Conservation (phyloP, 495 filamentous ascomycete species). For the Pyronema domesticum region DNA sequence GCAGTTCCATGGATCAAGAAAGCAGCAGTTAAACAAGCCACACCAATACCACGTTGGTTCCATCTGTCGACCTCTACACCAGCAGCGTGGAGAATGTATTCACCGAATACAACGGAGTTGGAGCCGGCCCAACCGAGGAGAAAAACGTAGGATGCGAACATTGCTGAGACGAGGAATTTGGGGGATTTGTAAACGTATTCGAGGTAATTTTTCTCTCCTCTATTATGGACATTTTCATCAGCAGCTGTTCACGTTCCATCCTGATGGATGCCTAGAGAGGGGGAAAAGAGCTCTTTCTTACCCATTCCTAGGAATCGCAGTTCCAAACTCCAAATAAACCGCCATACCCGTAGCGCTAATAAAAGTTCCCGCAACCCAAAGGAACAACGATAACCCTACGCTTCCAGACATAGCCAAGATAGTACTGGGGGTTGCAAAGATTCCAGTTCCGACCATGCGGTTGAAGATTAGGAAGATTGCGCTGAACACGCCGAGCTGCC, state of each 20-base stretch:
- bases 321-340: slow-evolving; percentile 25
- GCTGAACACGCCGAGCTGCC: slow-evolving; percentile 35
- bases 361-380: slow-evolving; percentile 34
- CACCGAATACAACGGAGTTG: slow-evolving; percentile 52
- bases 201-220: slow-evolving; percentile 60
- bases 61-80: slow-evolving; percentile 44
- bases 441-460: slow-evolving; percentile 41
- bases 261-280: neutral
- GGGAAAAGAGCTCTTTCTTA: neutral
- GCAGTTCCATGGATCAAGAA: slow-evolving; percentile 45
- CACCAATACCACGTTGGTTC: slow-evolving; percentile 37
- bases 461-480: slow-evolving; percentile 33
- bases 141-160: slow-evolving; percentile 50
- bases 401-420: slow-evolving; percentile 28
- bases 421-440: slow-evolving; percentile 28
- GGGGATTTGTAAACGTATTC: slow-evolving; percentile 57
- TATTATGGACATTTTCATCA: slow-evolving; percentile 35
- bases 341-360: slow-evolving; percentile 30
- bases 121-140: slow-evolving; percentile 41
- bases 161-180: slow-evolving; percentile 47
- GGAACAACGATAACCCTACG: slow-evolving; percentile 35
- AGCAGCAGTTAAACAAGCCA: slow-evolving; percentile 35
- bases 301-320: slow-evolving; percentile 10
- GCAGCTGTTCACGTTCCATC: slow-evolving; percentile 20
- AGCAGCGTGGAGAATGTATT: slow-evolving; percentile 48